Evolutionary conservation across 495 filamentous ascomycete species (phyloP).

Genomic region (Podospora anserina): DNA sequence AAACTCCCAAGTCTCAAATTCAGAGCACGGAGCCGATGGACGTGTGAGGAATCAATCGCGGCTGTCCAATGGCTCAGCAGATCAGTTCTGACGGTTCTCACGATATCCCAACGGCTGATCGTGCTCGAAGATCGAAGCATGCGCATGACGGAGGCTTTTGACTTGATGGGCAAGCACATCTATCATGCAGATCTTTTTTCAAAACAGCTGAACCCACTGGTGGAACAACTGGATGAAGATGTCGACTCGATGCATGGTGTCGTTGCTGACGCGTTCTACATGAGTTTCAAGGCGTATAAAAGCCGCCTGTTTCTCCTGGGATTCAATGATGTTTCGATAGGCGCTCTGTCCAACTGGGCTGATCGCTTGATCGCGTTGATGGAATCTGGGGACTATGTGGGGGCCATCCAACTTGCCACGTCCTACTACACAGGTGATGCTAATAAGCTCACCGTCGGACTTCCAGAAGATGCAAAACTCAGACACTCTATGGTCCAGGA

Average conservation of each 20-base stretch:
- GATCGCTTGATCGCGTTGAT: constrained; percentile 92
- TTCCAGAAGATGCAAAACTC: constrained; percentile 76
- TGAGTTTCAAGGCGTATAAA: constrained; percentile 95
- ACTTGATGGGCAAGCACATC: constrained; percentile 86
- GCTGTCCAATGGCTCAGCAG: constrained; percentile 95
- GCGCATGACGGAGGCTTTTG: constrained; percentile 88
- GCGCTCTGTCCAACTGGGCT: constrained; percentile 95
- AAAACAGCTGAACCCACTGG: constrained; percentile 75
- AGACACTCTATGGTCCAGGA: constrained; percentile 82
- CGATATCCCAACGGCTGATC: constrained; percentile 86
- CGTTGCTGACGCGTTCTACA: constrained; percentile 94
- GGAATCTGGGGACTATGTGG: constrained; percentile 91
- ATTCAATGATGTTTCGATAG: constrained; percentile 83
- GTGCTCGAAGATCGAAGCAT: constrained; percentile 88
- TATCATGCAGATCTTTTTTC: constrained; percentile 84
- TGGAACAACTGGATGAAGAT: constrained; percentile 85
- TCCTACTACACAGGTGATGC: constrained; percentile 85
- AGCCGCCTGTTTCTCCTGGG: constrained; percentile 88
- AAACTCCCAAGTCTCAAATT: constrained; percentile 77
- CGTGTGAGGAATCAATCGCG: constrained; percentile 90
- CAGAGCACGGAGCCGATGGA: constrained; percentile 82
- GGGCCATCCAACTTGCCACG: constrained; percentile 84
- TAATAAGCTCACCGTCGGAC: constrained; percentile 86
- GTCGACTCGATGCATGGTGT: constrained; percentile 90
- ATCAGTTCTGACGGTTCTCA: constrained; percentile 86